Evolutionary conservation across 306 rosid genomes (phyloP), one percentile per base, ranked within the genome.

Genomic region (Begonia masoniana): DNA sequence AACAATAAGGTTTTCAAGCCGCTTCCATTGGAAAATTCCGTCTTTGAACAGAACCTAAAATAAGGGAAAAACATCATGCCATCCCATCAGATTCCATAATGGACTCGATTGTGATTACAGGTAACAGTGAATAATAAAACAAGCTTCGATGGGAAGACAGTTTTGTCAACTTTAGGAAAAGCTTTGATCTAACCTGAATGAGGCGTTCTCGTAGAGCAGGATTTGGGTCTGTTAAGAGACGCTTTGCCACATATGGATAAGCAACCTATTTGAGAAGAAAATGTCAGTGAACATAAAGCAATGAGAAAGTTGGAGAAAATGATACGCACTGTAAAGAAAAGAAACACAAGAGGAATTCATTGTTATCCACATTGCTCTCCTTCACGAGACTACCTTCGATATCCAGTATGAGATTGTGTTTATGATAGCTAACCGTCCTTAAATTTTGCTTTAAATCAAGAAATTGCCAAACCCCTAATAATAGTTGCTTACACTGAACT

Each of bases 171-270:
- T 31, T 21, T 21, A 66, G 43, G 55, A 68, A 50, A 53, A 50
- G 61, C 62, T 43, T 36, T 61, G 51, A 64, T 76, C 87, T 60
- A 12, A 86, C 99, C 92, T 92, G 99, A 67, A 86, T 72, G 65
- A 92, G 99, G 47, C 99, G 95, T 72, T 81, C 96, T 9, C 99
- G 95, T 48, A 92, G 76, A 66, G 99, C 96, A 11, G 99, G 99
- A 69, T 92, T 79, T 54, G 99, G 99, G 60, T 92, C 99, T 48
- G 96, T 92, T 46, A 92, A 65, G 57, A 92, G 83, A 54, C 99
- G 83, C 77, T 92, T 92, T 39, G 99, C 99, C 65, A 92, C 76
- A 57, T 92, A 92, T 64, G 99, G 99, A 76, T 86, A 92, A 51
- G 99, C 99, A 61, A 92, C 99, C 99, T 92, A 69, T 63, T 74